Evolutionary conservation across 345 rosid genomes (phyloP).

Genomic region (Microcos paniculata): DNA sequence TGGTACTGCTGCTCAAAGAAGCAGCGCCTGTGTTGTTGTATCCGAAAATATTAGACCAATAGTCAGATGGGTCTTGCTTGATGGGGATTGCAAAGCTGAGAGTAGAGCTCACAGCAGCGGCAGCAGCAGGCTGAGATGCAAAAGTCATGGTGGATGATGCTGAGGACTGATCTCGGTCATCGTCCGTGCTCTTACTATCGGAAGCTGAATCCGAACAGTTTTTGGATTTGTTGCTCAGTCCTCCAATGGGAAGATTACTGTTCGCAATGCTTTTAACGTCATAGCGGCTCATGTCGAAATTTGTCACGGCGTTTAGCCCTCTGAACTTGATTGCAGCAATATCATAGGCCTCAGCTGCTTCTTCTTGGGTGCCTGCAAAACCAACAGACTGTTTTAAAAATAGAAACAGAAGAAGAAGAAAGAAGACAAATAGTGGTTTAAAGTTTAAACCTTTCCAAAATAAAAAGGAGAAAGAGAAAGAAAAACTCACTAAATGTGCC

Average conservation of each 20-base stretch:
- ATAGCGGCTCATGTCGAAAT: conserved; percentile 90
- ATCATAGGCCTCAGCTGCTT: conserved; percentile 98
- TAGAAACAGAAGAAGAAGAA: conserved; percentile 5
- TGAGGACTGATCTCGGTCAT: conserved; percentile 47
- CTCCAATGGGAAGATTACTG: conserved; percentile 84
- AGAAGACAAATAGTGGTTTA: background rate
- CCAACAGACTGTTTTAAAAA: background rate
- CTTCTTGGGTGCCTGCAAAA: conserved; percentile 80
- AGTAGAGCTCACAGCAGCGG: conserved; percentile 29
- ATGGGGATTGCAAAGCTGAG: conserved; percentile 62
- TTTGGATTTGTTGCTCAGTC: conserved; percentile 49
- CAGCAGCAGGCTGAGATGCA: conserved; percentile 22
- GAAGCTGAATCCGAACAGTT: conserved; percentile 45
- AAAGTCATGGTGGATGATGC: conserved; percentile 49
- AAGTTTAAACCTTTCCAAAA: background rate
- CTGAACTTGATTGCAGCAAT: conserved; percentile 95
- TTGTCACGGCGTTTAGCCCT: conserved; percentile 87
- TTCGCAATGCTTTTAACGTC: conserved; percentile 84
- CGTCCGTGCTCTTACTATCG: conserved; percentile 44
- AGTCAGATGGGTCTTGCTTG: conserved; percentile 58
- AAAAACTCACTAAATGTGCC: conserved; percentile 84
- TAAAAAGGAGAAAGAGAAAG: background rate
- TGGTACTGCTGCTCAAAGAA: too few relatives aligned
- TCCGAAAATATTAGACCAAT: conserved; percentile 63
- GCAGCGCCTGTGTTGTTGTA: conserved; percentile 29